These are phyloP conservation scores for Lentinula guzmanii DNA, from an alignment of 768 basidiomycete species.

Conservation along the genomic window DNA sequence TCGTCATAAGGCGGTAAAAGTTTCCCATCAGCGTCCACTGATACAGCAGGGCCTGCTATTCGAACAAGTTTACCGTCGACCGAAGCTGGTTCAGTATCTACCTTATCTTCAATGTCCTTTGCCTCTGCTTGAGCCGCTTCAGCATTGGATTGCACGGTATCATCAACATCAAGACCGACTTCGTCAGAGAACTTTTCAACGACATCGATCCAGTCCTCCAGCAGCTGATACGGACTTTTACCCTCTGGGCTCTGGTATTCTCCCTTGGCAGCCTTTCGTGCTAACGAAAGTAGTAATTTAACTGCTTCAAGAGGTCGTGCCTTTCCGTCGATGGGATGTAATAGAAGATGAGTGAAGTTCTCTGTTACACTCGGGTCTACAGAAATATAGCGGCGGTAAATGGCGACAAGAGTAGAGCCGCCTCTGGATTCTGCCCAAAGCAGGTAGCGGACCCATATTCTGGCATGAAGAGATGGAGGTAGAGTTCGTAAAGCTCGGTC, in stretches of 20 bases:
- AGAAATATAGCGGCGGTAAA: conserved; percentile 86
- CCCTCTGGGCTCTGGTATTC: conserved; percentile 85
- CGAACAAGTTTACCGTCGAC: conserved; percentile 61
- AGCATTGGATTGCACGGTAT: conserved; percentile 55
- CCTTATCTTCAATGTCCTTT: conserved; percentile 19
- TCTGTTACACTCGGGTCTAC: conserved; percentile 81
- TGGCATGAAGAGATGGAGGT: conserved; percentile 85
- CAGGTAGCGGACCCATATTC: conserved; percentile 91
- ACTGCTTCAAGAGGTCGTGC: conserved; percentile 90
- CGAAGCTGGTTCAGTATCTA: conserved; percentile 33
- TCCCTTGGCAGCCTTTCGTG: conserved; percentile 77
- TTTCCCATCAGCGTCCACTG: conserved; percentile 47
- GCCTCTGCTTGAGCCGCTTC: conserved; percentile 35
- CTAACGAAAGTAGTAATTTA: conserved; percentile 80
- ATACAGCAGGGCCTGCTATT: conserved; percentile 59
- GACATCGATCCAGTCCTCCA: conserved; percentile 88
- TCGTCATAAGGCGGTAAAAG: conserved; percentile 55
- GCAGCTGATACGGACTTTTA: conserved; percentile 92
- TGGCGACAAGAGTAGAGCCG: conserved; percentile 67
- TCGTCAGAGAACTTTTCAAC: conserved; percentile 89
- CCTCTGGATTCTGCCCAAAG: conserved; percentile 85
- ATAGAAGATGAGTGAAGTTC: conserved; percentile 64
- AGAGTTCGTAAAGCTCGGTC: conserved; percentile 93
- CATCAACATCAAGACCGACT: conserved; percentile 82
- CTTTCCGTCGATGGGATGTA: conserved; percentile 46